These are phyloP conservation scores for Mycena kentingensis DNA, from an alignment of 768 basidiomycete species.

Conservation along the genomic window DNA sequence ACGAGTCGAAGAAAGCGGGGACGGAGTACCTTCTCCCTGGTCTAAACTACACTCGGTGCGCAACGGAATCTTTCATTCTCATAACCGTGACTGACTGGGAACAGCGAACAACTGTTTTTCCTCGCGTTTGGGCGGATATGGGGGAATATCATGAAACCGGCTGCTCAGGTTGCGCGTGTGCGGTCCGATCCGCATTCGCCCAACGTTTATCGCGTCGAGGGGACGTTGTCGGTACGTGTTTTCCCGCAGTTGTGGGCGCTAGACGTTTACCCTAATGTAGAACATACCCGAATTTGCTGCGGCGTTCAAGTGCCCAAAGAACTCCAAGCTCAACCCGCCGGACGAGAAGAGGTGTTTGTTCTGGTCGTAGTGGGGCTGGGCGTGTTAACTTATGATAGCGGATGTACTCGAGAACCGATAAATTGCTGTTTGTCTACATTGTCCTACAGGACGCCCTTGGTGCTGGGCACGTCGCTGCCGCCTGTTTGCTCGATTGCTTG, in stretches of 20 bases:
- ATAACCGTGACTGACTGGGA: no score
- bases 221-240: conserved; percentile 57
- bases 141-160: conserved; percentile 80
- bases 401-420: conserved; percentile 11
- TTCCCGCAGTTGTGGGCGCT: not conserved
- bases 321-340: conserved; percentile 86
- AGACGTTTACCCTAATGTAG: not conserved
- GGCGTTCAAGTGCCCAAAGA: conserved; percentile 80
- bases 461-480: conserved; percentile 70
- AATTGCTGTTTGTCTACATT: conserved; percentile 9
- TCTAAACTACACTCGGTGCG: conserved; percentile 69
- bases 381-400: conserved; percentile 20
- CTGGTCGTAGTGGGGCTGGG: conserved; percentile 54
- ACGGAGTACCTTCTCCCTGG: conserved; percentile 82
- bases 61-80: not conserved
- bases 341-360: conserved; percentile 75
- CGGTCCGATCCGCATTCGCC: conserved; percentile 92
- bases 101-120: conserved; percentile 92
- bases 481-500: conserved; percentile 93
- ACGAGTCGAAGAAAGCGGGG: conserved; percentile 55
- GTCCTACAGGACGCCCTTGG: conserved; percentile 83
- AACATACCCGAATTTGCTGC: conserved; percentile 89
- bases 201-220: conserved; percentile 74
- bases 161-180: conserved; percentile 74
- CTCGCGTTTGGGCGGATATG: conserved; percentile 88